These are phyloP conservation scores for Sugiyamaella novakii DNA, from an alignment of 1,139 yeast genomes.

Conservation along the genomic window DNA sequence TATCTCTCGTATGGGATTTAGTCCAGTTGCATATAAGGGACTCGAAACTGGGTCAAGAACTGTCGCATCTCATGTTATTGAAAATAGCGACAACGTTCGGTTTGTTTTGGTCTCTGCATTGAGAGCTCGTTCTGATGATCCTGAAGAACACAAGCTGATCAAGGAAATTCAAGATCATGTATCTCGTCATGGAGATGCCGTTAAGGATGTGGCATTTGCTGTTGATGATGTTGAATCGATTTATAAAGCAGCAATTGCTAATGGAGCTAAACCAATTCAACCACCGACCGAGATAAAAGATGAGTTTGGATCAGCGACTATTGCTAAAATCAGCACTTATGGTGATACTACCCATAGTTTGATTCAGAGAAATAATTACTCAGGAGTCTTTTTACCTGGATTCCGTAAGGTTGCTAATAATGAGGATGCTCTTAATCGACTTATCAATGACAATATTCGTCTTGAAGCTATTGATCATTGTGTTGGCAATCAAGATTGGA, in stretches of 20 bases:
- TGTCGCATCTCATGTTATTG: constrained; percentile 61
- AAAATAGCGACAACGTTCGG: constrained; percentile 54
- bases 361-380: constrained; percentile 48
- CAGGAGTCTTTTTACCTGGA: constrained; percentile 58
- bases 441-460: constrained; percentile 44
- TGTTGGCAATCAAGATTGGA: constrained; percentile 77
- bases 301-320: constrained; percentile 51
- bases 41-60: constrained; percentile 66
- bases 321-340: constrained; percentile 61
- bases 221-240: constrained; percentile 55
- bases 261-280: constrained; percentile 57
- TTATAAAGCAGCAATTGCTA: constrained; percentile 50
- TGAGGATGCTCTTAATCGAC: constrained; percentile 30
- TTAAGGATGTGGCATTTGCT: constrained; percentile 66
- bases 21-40: constrained; percentile 62
- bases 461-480: constrained; percentile 66
- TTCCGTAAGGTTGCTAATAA: constrained; percentile 38
- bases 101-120: constrained; percentile 56
- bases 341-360: constrained; percentile 72
- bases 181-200: constrained; percentile 68
- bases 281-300: constrained; percentile 51
- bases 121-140: constrained; percentile 34
- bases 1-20: constrained; percentile 62
- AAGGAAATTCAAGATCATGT: constrained; percentile 48
- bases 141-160: constrained; percentile 37